Conservation (phyloP, 148 eudicot genomes). For the Dysphania ambrosioides region DNA sequence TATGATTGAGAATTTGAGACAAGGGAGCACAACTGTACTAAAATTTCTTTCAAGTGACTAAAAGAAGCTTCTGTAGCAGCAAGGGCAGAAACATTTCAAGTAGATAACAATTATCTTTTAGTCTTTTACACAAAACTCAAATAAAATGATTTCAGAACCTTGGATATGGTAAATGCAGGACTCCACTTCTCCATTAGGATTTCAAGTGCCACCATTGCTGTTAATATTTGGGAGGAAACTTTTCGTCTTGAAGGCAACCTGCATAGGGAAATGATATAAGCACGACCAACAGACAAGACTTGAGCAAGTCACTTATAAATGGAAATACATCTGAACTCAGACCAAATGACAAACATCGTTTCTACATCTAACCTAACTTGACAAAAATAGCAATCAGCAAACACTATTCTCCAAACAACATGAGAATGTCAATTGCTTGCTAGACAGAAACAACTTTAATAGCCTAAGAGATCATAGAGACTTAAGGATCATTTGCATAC, state of each 20-base stretch:
- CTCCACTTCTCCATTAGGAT: slow-evolving; percentile 72
- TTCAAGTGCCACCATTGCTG: slow-evolving; percentile 72
- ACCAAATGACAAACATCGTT: neutral
- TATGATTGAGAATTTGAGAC: too few relatives aligned
- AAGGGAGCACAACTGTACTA: too few relatives aligned
- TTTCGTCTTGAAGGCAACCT: slow-evolving; percentile 73
- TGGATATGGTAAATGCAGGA: slow-evolving; percentile 69
- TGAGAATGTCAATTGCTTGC: neutral
- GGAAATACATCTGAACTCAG: neutral
- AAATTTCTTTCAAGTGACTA: too few relatives aligned
- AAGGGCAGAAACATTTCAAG: too few relatives aligned
- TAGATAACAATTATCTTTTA: neutral
- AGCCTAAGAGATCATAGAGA: neutral
- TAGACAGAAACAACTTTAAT: too few relatives aligned
- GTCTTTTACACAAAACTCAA: neutral
- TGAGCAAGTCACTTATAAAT: neutral
- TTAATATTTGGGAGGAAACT: slow-evolving; percentile 68
- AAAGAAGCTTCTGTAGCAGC: too few relatives aligned
- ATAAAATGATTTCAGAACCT: slow-evolving; percentile 33
- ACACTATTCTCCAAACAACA: too few relatives aligned
- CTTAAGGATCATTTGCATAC: neutral
- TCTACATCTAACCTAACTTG: too few relatives aligned
- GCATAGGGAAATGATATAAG: slow-evolving; percentile 20
- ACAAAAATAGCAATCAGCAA: too few relatives aligned
- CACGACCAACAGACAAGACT: neutral